Percentiles rank a stretch among this genome's conserved stretches.
Conservation (phyloP, 768 basidiomycete genomes). For the Daedaleopsis nitida region DNA sequence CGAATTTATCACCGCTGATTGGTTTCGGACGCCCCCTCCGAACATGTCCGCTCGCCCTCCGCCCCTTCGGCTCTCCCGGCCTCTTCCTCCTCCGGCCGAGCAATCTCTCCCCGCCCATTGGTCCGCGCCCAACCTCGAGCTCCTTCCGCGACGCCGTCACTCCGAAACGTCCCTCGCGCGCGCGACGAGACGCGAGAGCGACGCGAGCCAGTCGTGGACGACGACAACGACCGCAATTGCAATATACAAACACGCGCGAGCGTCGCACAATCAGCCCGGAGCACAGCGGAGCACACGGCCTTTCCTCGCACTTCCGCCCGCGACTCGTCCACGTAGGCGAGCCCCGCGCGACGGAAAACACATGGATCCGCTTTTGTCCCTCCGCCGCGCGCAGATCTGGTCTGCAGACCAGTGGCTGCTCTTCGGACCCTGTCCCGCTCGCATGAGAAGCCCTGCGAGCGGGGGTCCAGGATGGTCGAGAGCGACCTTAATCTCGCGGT, state of each 20-base stretch:
- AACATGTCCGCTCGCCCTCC: constrained; percentile 17
- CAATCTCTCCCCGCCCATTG: constrained; percentile 9
- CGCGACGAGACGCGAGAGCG: too few relatives aligned
- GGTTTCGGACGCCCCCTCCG: constrained; percentile 29
- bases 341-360: background rate
- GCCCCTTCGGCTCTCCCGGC: constrained; percentile 10
- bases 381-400: background rate
- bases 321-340: background rate
- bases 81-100: background rate
- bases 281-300: too few relatives aligned
- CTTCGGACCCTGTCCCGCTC: background rate
- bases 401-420: background rate
- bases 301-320: background rate
- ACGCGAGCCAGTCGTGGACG: too few relatives aligned
- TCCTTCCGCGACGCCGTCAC: background rate
- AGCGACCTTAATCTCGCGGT: background rate
- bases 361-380: background rate
- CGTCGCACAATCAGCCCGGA: background rate
- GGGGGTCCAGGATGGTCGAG: background rate
- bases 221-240: too few relatives aligned
- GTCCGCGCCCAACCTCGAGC: background rate
- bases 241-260: too few relatives aligned
- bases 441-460: background rate
- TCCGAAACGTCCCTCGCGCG: background rate
- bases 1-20: constrained; percentile 32